Evolutionary conservation across 345 rosid genomes (phyloP).

Genomic region (Cardamine occulta): DNA sequence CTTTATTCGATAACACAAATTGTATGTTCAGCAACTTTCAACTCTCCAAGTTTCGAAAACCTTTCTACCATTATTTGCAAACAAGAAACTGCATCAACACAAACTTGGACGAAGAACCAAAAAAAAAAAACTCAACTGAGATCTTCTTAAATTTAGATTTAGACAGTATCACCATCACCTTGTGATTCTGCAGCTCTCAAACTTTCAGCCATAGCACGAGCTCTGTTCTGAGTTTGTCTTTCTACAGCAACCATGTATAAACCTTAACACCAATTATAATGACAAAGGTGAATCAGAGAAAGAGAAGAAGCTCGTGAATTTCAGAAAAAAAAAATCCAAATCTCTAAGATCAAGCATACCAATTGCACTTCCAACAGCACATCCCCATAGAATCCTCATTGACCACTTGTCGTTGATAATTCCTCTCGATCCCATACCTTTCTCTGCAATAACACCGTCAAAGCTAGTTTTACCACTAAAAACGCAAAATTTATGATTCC

Average conservation of each 20-base stretch:
- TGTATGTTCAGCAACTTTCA: slow-evolving; percentile 40
- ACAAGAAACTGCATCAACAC: slow-evolving; percentile 36
- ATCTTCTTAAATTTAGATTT: slow-evolving; percentile 20
- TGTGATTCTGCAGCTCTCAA: slow-evolving; percentile 58
- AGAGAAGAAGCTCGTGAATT: slow-evolving; percentile 9
- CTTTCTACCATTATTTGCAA: slow-evolving; percentile 29
- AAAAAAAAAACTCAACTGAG: slow-evolving; percentile 23
- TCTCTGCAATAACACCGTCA: slow-evolving; percentile 9
- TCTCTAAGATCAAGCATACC: slow-evolving; percentile 37
- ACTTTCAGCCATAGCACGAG: slow-evolving; percentile 65
- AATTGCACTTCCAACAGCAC: slow-evolving; percentile 73
- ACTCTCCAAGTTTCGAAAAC: slow-evolving; percentile 23
- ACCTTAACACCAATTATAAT: slow-evolving; percentile 48
- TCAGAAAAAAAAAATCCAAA: background rate
- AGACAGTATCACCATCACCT: slow-evolving; percentile 50
- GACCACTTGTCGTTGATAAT: slow-evolving; percentile 75
- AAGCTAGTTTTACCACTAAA: slow-evolving; percentile 22
- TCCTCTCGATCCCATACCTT: slow-evolving; percentile 50
- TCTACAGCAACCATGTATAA: slow-evolving; percentile 82
- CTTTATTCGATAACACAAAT: slow-evolving; percentile 24
- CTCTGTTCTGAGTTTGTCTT: slow-evolving; percentile 76
- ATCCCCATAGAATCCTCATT: slow-evolving; percentile 75
- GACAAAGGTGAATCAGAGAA: background rate
- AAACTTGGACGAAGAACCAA: slow-evolving; percentile 4
- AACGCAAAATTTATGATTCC: slow-evolving; percentile 13